These are phyloP conservation scores for Cynara cardunculus DNA, from an alignment of 129 eudicot genomes.

Conservation along the genomic window DNA sequence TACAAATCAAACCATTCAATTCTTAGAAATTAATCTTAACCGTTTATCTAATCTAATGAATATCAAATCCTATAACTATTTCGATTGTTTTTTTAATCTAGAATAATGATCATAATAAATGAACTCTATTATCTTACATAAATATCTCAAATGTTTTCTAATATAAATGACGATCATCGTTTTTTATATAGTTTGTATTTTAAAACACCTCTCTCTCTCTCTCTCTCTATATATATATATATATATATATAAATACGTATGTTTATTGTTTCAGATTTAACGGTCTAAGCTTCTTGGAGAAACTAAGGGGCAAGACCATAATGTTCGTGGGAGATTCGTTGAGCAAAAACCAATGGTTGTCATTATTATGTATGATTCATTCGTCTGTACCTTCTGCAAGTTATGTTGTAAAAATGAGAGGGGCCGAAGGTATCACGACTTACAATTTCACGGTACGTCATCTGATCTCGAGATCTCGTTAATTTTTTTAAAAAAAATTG, in stretches of 20 bases:
- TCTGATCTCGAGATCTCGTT: not conserved
- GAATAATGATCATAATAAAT: no score
- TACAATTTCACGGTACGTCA: conserved; percentile 23
- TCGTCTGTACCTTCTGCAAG: conserved; percentile 35
- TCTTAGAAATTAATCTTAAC: no score
- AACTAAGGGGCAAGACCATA: conserved; percentile 43
- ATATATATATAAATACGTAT: not conserved
- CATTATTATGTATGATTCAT: conserved; percentile 61
- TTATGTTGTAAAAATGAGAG: conserved; percentile 14
- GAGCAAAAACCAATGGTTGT: conserved; percentile 68
- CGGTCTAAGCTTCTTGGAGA: conserved; percentile 44
- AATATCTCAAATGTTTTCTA: no score
- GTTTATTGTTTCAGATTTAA: conserved; percentile 35
- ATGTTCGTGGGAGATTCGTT: conserved; percentile 81
- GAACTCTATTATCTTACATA: no score
- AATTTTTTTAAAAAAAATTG: not conserved
- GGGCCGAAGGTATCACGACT: conserved; percentile 15
- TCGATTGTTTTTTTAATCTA: no score
- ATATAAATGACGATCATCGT: no score
- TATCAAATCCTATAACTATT: no score
- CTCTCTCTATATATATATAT: not conserved
- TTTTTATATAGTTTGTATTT: no score
- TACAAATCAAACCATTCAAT: no score
- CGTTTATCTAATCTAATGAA: no score
- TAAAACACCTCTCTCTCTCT: no score